Percentiles rank a stretch among this genome's conserved stretches.
Conservation (phyloP, 106 monocot species). For the Acorus calamus region DNA sequence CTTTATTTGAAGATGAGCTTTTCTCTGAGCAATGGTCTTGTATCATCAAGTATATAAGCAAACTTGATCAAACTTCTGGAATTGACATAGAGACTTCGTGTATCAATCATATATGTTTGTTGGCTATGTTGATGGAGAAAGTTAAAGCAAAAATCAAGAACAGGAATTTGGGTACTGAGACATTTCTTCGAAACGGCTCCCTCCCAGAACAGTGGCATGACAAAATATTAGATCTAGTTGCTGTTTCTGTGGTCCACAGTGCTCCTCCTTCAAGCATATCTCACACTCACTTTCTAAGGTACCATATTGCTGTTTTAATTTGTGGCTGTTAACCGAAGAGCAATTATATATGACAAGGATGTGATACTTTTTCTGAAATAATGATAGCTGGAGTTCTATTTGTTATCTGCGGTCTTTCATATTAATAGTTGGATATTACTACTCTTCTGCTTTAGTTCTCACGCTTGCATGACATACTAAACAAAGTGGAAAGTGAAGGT, state of each 20-base stretch:
- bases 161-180: slow-evolving; percentile 12
- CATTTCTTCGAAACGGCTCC: slow-evolving; percentile 13
- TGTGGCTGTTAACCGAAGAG: background rate
- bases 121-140: slow-evolving; percentile 60
- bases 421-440: background rate
- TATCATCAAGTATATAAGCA: slow-evolving; percentile 37
- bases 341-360: background rate
- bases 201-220: slow-evolving; percentile 49
- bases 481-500: no score
- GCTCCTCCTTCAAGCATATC: slow-evolving; percentile 8
- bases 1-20: slow-evolving; percentile 50
- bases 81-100: slow-evolving; percentile 12
- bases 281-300: slow-evolving; percentile 51
- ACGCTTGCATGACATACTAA: no score
- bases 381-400: no score
- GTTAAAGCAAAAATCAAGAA: slow-evolving; percentile 32
- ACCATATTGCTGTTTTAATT: slow-evolving; percentile 9
- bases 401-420: slow-evolving; percentile 1
- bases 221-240: slow-evolving; percentile 44
- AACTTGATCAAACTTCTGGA: slow-evolving; percentile 10
- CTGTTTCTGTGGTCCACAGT: slow-evolving; percentile 32
- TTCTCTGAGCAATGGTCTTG: slow-evolving; percentile 67
- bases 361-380: no score
- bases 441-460: no score
- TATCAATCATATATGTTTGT: slow-evolving; percentile 22